Conservation (phyloP, 805 yeast species). For the Teunomyces atbi region DNA sequence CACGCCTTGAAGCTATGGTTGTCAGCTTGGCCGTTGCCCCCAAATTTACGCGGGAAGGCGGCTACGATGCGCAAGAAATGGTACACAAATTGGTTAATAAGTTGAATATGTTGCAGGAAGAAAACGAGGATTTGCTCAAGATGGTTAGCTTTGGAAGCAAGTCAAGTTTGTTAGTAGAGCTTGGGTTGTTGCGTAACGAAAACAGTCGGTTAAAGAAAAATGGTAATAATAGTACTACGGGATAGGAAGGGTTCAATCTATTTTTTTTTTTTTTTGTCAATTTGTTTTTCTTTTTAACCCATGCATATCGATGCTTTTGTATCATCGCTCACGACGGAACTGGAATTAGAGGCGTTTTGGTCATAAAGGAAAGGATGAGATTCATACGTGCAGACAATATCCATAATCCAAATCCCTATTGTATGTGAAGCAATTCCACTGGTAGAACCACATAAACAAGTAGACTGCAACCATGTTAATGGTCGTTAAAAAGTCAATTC, state of each 20-base stretch:
- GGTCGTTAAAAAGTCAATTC: neutral
- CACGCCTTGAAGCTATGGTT: slow-evolving; percentile 59
- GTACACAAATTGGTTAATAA: slow-evolving; percentile 70
- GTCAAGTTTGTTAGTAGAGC: slow-evolving; percentile 65
- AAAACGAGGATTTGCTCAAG: slow-evolving; percentile 66
- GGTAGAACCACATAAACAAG: no score
- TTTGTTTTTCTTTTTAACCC: neutral
- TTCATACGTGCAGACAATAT: no score
- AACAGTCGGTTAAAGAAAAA: slow-evolving; percentile 9
- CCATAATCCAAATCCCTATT: no score
- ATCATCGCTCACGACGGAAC: no score
- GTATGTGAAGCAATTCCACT: no score
- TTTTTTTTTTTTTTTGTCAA: neutral
- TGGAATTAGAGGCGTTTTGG: neutral
- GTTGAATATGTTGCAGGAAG: slow-evolving; percentile 58
- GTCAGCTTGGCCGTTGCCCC: slow-evolving; percentile 24
- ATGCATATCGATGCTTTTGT: neutral
- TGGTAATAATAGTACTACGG: neutral
- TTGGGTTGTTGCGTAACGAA: slow-evolving; percentile 56
- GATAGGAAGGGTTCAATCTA: neutral
- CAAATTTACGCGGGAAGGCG: slow-evolving; percentile 49
- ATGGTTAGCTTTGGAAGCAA: slow-evolving; percentile 76
- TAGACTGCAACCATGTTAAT: neutral
- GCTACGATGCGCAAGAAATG: slow-evolving; percentile 71
- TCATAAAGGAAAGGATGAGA: no score